Evolutionary conservation across 139 green algal genomes (phyloP).

Genomic region (Chlamydomonas sp.): DNA sequence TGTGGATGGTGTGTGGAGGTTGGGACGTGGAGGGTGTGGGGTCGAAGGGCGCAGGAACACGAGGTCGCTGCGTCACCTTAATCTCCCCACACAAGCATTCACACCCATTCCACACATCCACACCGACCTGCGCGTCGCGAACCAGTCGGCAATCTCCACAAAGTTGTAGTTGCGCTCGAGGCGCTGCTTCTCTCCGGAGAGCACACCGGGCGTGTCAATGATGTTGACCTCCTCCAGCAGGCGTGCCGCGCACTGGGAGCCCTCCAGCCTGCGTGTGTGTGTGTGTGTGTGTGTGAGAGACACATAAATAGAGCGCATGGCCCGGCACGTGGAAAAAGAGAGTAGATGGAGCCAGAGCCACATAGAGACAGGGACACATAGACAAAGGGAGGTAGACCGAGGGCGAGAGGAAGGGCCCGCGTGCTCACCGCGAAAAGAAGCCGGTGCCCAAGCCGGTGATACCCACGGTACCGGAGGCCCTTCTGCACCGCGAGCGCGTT

Average conservation of each 20-base stretch:
- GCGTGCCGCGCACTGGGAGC: conserved; percentile 59
- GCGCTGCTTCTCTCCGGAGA: conserved; percentile 93
- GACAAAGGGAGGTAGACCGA: too few species aligned
- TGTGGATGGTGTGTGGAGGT: too few species aligned
- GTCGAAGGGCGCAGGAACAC: too few species aligned
- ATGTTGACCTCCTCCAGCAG: conserved; percentile 89
- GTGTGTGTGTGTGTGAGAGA: too few species aligned
- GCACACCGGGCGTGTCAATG: conserved; percentile 67
- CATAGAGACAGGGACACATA: too few species aligned
- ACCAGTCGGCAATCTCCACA: conserved; percentile 82
- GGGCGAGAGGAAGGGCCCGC: too few species aligned
- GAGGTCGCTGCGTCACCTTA: too few species aligned
- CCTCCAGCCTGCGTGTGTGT: conserved; percentile 76
- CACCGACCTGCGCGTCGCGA: conserved; percentile 61
- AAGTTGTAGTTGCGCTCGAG: conserved; percentile 94
- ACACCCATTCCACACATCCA: too few species aligned
- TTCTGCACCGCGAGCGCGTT: conserved; percentile 95
- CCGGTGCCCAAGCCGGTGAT: conserved; percentile 62
- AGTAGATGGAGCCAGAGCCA: too few species aligned
- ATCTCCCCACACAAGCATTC: too few species aligned
- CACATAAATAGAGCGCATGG: background rate
- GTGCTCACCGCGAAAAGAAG: conserved; percentile 80
- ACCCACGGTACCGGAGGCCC: conserved; percentile 76
- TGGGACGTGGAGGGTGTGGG: too few species aligned
- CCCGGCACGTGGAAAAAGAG: too few species aligned